Percentiles rank a stretch among this genome's conserved stretches.
Evolutionary conservation across 106 monocot genomes (phyloP).

Genomic region (Phalaenopsis equestris): DNA sequence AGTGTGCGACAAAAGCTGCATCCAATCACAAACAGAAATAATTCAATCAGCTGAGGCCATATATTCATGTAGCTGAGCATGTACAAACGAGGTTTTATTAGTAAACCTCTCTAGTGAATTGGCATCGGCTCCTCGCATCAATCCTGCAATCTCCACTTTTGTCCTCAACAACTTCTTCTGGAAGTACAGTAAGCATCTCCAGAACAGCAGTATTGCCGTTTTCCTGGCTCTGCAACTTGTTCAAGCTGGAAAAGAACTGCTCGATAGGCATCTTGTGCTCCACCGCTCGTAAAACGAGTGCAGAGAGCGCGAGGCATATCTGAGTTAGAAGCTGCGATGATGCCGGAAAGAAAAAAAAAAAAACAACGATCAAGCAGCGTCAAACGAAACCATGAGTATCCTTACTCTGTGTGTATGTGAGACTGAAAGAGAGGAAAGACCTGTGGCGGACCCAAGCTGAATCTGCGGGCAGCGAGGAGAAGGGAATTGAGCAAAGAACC

Average conservation of each 20-base stretch:
- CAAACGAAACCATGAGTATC: neutral
- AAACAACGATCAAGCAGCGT: constrained; percentile 1
- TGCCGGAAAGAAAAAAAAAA: neutral
- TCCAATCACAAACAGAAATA: neutral
- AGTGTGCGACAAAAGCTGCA: constrained; percentile 85
- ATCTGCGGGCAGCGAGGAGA: constrained; percentile 54
- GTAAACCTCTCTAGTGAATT: constrained; percentile 65
- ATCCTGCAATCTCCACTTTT: constrained; percentile 42
- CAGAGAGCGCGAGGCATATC: constrained; percentile 87
- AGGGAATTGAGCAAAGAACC: constrained; percentile 74
- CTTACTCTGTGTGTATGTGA: too few species aligned
- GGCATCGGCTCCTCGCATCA: constrained; percentile 43
- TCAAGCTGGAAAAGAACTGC: constrained; percentile 74
- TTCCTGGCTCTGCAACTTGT: constrained; percentile 60
- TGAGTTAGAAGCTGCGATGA: constrained; percentile 77
- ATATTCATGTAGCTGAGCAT: constrained; percentile 42
- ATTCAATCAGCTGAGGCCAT: neutral
- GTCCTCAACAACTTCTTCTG: constrained; percentile 82
- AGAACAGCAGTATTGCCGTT: constrained; percentile 72
- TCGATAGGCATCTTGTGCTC: constrained; percentile 75
- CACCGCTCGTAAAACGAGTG: constrained; percentile 53
- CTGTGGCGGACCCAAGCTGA: constrained; percentile 75
- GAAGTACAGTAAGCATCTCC: constrained; percentile 90
- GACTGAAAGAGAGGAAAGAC: constrained; percentile 10
- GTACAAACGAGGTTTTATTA: constrained; percentile 34